phyloP scores from a whole-genome alignment of 2,329 filamentous ascomycete genomes.

The Aspergillus viridinutans region DNA sequence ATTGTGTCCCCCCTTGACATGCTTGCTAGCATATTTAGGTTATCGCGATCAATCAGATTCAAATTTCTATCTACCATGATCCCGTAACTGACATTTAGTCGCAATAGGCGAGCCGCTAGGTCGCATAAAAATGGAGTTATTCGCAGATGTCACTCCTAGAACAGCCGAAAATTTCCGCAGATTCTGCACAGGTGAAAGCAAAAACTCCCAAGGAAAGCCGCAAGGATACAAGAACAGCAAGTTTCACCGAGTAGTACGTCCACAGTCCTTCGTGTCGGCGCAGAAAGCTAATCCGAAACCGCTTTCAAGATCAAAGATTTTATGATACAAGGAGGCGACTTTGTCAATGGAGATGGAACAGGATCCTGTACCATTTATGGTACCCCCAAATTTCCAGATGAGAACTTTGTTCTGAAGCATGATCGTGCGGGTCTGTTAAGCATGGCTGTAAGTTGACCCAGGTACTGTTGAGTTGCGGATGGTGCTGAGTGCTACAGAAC shows the following conservation, averaged over 20 bases:
- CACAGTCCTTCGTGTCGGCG: background rate
- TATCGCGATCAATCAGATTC: background rate
- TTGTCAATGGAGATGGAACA: conserved; percentile 87
- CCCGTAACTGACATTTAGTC: conserved; percentile 1
- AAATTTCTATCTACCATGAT: background rate
- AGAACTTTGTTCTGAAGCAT: conserved; percentile 81
- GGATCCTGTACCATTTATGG: conserved; percentile 87
- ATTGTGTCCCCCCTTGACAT: background rate
- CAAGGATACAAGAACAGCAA: conserved; percentile 93
- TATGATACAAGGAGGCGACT: conserved; percentile 97
- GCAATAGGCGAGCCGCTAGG: conserved; percentile 73
- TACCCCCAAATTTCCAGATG: conserved; percentile 77
- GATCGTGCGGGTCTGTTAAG: conserved; percentile 75
- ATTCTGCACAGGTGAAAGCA: conserved; percentile 92
- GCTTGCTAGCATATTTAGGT: background rate
- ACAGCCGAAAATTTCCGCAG: conserved; percentile 97
- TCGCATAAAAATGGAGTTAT: conserved; percentile 85
- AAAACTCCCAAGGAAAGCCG: conserved; percentile 68
- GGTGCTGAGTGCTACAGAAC: conserved; percentile 55
- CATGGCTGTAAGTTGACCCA: conserved; percentile 70
- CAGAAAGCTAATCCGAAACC: background rate
- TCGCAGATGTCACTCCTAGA: conserved; percentile 74
- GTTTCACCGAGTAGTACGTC: conserved; percentile 84
- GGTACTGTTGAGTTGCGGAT: background rate
- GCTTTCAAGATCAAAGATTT: conserved; percentile 75